These are phyloP conservation scores for Chlorella sp. DNA, from an alignment of 139 green algal species.

Conservation along the genomic window DNA sequence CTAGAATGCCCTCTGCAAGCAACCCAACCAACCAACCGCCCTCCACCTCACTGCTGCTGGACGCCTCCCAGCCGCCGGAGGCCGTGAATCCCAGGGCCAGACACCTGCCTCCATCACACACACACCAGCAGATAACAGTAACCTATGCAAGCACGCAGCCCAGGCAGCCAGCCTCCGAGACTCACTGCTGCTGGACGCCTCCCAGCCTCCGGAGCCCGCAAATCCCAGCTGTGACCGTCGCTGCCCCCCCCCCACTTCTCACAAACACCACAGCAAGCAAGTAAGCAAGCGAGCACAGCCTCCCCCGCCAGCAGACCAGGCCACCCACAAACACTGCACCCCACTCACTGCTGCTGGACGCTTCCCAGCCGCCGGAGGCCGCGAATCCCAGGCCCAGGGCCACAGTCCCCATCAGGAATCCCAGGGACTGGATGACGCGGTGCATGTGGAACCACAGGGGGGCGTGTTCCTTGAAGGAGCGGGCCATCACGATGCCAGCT, in stretches of 20 bases:
- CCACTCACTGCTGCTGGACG: neutral
- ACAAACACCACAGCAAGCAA: neutral
- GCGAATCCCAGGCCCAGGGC: constrained; percentile 33
- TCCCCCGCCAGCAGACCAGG: neutral
- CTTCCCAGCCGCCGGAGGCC: neutral
- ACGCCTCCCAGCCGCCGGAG: neutral
- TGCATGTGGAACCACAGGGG: constrained; percentile 57
- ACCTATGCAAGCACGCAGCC: no score
- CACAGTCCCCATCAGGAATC: constrained; percentile 22
- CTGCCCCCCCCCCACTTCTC: no score
- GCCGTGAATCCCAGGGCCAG: constrained; percentile 23
- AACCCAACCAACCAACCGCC: neutral
- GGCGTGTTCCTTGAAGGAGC: constrained; percentile 32
- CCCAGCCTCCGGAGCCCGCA: no score
- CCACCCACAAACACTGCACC: neutral
- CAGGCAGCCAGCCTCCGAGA: no score
- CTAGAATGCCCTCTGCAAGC: no score
- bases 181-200: no score
- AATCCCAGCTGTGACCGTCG: neutral
- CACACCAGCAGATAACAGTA: no score
- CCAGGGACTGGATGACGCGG: constrained; percentile 31
- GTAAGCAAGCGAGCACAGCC: neutral
- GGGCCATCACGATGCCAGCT: constrained; percentile 46
- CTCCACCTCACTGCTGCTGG: neutral
- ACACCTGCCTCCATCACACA: no score